Evolutionary conservation across 805 yeast genomes (phyloP).

Genomic region (Sugiyamaella americana): DNA sequence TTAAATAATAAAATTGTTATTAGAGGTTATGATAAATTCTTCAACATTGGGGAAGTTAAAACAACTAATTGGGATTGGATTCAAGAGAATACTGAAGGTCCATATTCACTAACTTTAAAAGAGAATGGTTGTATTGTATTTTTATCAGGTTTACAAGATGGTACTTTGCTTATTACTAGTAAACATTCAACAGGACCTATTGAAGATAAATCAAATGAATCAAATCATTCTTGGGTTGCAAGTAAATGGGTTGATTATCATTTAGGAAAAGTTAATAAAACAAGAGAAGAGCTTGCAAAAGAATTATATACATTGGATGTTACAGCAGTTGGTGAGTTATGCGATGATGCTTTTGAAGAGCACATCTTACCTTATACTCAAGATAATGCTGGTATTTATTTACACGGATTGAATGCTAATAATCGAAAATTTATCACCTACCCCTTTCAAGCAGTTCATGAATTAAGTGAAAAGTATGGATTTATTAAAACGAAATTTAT

Average conservation of each 20-base stretch:
- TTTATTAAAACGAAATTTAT: slow-evolving; percentile 55
- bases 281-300: slow-evolving; percentile 48
- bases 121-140: slow-evolving; percentile 93
- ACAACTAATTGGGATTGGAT: slow-evolving; percentile 48
- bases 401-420: slow-evolving; percentile 84
- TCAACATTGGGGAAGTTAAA: slow-evolving; percentile 64
- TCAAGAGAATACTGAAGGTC: slow-evolving; percentile 52
- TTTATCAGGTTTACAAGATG: slow-evolving; percentile 69
- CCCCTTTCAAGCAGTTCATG: slow-evolving; percentile 52
- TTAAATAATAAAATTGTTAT: slow-evolving; percentile 45
- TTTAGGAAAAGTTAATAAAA: slow-evolving; percentile 37
- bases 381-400: slow-evolving; percentile 70
- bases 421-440: slow-evolving; percentile 56
- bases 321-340: slow-evolving; percentile 88
- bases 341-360: slow-evolving; percentile 92
- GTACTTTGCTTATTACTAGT: slow-evolving; percentile 78
- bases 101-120: slow-evolving; percentile 73
- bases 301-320: slow-evolving; percentile 44
- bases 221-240: slow-evolving; percentile 75
- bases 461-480: slow-evolving; percentile 63
- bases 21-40: slow-evolving; percentile 93
- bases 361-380: slow-evolving; percentile 73
- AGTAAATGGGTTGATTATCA: slow-evolving; percentile 52
- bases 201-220: slow-evolving; percentile 37
- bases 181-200: slow-evolving; percentile 80